Evolutionary conservation across 768 basidiomycete genomes (phyloP), one percentile per base, ranked within the genome.

Genomic region (Leccinum broughii): DNA sequence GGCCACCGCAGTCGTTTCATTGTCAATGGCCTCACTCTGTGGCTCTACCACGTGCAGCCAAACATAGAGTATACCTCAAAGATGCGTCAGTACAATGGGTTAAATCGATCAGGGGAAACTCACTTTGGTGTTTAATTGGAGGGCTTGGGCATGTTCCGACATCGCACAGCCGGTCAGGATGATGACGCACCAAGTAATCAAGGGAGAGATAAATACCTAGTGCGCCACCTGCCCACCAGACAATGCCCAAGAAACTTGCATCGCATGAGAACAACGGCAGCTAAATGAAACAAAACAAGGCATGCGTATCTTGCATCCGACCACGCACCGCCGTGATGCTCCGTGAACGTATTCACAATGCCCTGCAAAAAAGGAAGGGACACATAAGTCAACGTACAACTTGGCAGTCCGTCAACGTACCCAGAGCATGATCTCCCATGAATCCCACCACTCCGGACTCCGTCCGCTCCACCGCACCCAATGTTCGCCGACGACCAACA

Each of bases 151-250:
- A 64, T 97, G 95, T 48, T 92, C 87, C 0, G 90, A 89, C 91
- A 97, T 95, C 0, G 89, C 94, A 87, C 91, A 96, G 6, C 95
- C 95, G 0, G 95, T 97, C 60, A 97, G 78, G 59, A 93, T 87
- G 26, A 68, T 26, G 26, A 26, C 80, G 56, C 63, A 86, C 89
- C 75, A 88, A 89, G 64, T 91, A 90, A 59, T 88, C 87, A 57
- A 90, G 80, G 2, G 90, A 81, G 13, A 96, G 81, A 70, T 87
- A 88, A 53, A 97, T 88, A 2, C 94, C 95, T 6, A 98, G 77
- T n/a, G 87, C 77, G n/a, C 95, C 95, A 57, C 95, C 95, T 13
- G 89, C 82, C 93, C 93, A 95, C 95, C 93, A 72, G 11, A 74
- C n/a, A 4, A 72, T 20, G 15, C 71, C 71, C 48, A 93, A 76